Base-by-base conservation (phyloP, 176 grass and related monocot genomes). In the Musa schizocarpa region DNA sequence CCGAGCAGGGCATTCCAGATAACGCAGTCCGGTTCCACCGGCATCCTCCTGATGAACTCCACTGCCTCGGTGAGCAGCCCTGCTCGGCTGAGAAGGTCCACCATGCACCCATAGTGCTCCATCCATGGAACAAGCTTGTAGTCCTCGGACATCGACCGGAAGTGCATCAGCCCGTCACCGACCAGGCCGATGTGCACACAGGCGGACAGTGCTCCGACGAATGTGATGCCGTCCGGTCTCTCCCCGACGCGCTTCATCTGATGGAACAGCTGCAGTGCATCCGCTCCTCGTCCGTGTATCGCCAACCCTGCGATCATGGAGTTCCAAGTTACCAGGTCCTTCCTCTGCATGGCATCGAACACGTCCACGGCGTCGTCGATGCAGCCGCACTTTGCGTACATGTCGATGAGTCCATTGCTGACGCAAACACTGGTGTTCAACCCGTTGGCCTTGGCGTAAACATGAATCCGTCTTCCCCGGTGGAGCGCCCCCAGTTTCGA, bases 341-440 rank as follows among this genome's bases (percentile, higher is more conserved):
- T 80, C 1, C 9, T 58, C 49, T 13, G 12, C 56, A 72, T 72
- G 55, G 9, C 11, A 1, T 63, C 13, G 9, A 72, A 73, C 14
- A 80, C 56, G 1, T 50, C 11, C 43, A 63, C 1, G 2, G 78
- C 78, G 63, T 64, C 69, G 1, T 52, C 78, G 63, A 73, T 27
- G 21, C 78, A 72, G 25, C 69, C 69, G 20, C 69, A 80, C 64
- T 80, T 80, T 26, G 55, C 54, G 27, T 80, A 80, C 78, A 80
- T 72, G 22, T 80, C 78, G 24, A 80, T 64, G 2, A 80, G 68
- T 53, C 56, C 78, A 53, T 72, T 80, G 52, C 56, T 55, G 25
- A 80, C 55, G 52, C 34, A 63, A 9, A 72, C 48, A 63, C 63
- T 72, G 9, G 29, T 13, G n/a, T 53, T n/a, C 3, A 80, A 72